phyloP scores from a whole-genome alignment of 225 moss, liverwort and hornwort species.

The Thuidium tamariscinum region DNA sequence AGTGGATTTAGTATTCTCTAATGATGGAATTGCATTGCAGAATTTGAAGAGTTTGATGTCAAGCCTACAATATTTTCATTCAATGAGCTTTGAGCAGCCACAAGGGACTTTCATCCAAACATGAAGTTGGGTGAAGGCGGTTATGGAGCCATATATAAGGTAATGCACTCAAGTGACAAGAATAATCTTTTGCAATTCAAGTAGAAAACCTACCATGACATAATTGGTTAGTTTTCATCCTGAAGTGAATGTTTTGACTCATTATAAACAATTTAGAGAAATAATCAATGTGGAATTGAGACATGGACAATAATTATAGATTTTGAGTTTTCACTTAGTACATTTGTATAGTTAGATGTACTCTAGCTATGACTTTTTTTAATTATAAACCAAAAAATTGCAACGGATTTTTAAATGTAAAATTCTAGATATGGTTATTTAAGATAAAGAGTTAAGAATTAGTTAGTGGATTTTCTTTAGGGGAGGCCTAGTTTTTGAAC shows the following conservation, averaged over 20 bases:
- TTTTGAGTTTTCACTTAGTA: not conserved
- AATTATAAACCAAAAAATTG: not conserved
- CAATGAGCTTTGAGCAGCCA: no score
- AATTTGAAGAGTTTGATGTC: no score
- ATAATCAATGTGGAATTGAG: not conserved
- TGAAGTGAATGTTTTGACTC: not conserved
- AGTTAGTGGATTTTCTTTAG: not conserved
- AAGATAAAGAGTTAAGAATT: no score
- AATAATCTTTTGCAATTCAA: no score
- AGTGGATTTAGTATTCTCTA: not conserved
- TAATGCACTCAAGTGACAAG: not conserved
- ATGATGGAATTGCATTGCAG: no score
- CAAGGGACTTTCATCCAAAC: no score
- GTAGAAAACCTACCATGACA: not conserved
- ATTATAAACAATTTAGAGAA: not conserved
- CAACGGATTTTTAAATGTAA: accelerated
- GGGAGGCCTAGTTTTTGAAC: not conserved
- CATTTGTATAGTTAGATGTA: not conserved
- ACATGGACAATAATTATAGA: not conserved
- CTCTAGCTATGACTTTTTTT: not conserved
- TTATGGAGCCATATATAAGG: no score
- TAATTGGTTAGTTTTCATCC: not conserved
- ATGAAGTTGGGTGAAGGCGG: no score
- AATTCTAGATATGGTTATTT: not conserved
- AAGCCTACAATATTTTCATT: no score